Conservation (phyloP, 2,329 filamentous ascomycete genomes). For the Alternaria brassicicola region DNA sequence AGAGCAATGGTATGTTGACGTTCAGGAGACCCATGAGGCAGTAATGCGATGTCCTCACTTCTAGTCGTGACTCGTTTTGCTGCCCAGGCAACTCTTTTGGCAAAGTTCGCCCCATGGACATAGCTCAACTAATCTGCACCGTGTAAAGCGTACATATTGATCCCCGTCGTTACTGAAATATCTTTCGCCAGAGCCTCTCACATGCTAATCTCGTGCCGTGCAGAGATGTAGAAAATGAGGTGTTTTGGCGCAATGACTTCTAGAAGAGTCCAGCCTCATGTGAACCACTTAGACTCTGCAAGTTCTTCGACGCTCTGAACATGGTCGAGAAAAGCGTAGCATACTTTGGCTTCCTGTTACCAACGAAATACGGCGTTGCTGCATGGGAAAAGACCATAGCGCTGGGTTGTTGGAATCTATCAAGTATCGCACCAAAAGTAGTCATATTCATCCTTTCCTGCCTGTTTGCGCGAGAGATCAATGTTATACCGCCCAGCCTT, state of each 20-base stretch:
- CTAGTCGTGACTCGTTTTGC: background rate
- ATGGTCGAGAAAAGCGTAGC: background rate
- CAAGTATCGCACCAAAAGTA: background rate
- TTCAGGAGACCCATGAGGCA: background rate
- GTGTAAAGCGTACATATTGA: background rate
- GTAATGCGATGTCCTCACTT: background rate
- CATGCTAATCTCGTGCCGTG: background rate
- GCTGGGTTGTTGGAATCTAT: background rate
- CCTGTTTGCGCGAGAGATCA: background rate
- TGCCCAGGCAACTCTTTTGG: background rate
- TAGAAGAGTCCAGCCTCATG: background rate
- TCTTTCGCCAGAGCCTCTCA: background rate
- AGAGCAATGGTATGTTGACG: background rate
- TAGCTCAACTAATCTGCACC: background rate
- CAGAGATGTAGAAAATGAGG: background rate
- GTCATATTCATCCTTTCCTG: fast-evolving
- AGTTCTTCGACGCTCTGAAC: background rate
- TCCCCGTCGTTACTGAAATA: fast-evolving
- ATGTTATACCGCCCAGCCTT: background rate
- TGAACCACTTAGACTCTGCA: background rate
- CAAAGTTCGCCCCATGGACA: background rate
- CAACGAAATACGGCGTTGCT: background rate
- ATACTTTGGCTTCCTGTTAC: background rate
- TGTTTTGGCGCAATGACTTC: background rate
- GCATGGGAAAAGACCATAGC: too few relatives aligned